A percentile compares a stretch with the other conserved stretches of the same genome.
phyloP scores from a whole-genome alignment of 2,329 filamentous ascomycete genomes.

The Coniochaeta pulveracea region DNA sequence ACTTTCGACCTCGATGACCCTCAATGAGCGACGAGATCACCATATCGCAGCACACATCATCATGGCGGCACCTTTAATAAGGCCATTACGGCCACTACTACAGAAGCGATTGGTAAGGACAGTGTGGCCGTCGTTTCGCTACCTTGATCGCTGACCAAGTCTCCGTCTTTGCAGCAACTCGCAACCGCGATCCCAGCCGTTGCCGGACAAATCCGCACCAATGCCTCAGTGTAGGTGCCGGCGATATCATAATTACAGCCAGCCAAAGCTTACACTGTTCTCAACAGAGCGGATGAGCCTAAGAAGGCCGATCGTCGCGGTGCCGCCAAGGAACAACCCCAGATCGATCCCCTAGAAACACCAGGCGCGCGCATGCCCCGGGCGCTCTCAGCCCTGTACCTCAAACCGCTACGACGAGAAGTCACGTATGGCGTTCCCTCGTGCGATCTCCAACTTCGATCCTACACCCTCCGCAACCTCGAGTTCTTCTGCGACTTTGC shows the following conservation, averaged over 20 bases:
- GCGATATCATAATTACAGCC: neutral
- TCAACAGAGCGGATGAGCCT: slow-evolving; percentile 5
- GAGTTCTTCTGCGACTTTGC: slow-evolving; percentile 95
- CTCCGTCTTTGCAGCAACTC: slow-evolving; percentile 11
- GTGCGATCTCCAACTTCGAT: slow-evolving; percentile 86
- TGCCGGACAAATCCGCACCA: slow-evolving; percentile 12
- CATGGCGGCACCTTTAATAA: slow-evolving; percentile 22
- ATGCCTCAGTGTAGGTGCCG: slow-evolving; percentile 13
- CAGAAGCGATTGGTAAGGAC: slow-evolving; percentile 18
- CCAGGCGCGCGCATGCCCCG: slow-evolving; percentile 52
- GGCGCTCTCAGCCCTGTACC: slow-evolving; percentile 74
- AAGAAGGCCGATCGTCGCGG: neutral
- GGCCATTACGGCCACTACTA: slow-evolving; percentile 19
- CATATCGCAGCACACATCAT: slow-evolving; percentile 20
- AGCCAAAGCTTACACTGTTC: neutral
- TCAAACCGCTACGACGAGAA: slow-evolving; percentile 69
- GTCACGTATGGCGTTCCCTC: slow-evolving; percentile 68
- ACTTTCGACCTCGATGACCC: slow-evolving; percentile 7
- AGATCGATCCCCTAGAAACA: neutral
- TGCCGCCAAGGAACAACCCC: neutral
- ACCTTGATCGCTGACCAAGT: neutral
- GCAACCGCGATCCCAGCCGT: slow-evolving; percentile 9
- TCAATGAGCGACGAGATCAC: slow-evolving; percentile 4
- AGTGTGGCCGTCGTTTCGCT: neutral
- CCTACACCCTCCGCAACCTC: slow-evolving; percentile 79